Conservation (phyloP, 1,139 yeast genomes). For the Geotrichum candidum region DNA sequence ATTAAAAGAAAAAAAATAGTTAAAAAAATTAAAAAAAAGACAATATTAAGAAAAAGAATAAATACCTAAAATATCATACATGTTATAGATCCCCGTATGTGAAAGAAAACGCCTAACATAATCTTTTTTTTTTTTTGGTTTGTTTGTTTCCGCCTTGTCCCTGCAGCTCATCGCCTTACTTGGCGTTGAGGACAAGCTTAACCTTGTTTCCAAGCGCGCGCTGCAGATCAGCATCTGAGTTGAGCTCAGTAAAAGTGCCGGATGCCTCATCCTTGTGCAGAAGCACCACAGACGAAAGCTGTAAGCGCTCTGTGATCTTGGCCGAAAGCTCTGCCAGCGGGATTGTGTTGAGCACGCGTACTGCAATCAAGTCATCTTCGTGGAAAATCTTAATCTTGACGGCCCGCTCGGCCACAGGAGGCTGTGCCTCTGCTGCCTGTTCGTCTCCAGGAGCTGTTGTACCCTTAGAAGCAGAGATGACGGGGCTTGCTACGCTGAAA, state of each 20-base stretch:
- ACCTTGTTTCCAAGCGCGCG: slow-evolving; percentile 30
- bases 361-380: slow-evolving; percentile 86
- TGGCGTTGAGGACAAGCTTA: slow-evolving; percentile 36
- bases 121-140: neutral
- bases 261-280: slow-evolving; percentile 28
- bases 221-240: slow-evolving; percentile 31
- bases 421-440: neutral
- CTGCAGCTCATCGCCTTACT: neutral
- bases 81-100: too few relatives aligned
- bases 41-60: neutral
- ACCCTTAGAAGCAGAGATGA: neutral
- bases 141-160: neutral
- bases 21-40: neutral
- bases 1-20: neutral
- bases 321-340: slow-evolving; percentile 55
- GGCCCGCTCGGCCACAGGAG: slow-evolving; percentile 14
- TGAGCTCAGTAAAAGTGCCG: slow-evolving; percentile 29
- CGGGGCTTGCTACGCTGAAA: neutral
- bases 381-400: slow-evolving; percentile 79
- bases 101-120: too few relatives aligned
- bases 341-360: slow-evolving; percentile 61
- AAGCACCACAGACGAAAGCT: slow-evolving; percentile 29
- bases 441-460: neutral
- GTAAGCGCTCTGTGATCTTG: slow-evolving; percentile 62
- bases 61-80: neutral